These are phyloP conservation scores for Castanea mollissima DNA, from an alignment of 306 rosid genomes.

Conservation along the genomic window DNA sequence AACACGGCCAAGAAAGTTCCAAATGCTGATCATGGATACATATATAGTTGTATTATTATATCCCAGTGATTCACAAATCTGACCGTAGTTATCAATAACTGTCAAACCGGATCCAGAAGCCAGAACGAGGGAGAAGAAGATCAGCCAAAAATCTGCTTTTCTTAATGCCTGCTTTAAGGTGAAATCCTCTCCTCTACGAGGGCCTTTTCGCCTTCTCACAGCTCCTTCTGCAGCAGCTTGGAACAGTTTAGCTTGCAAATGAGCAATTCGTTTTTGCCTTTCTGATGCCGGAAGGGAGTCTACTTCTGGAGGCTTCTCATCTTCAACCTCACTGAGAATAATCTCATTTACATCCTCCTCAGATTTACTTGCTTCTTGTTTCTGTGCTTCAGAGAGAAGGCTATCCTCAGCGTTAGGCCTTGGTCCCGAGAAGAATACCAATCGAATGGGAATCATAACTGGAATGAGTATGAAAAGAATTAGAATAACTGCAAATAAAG, in stretches of 20 bases:
- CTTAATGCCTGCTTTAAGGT: slow-evolving; percentile 67
- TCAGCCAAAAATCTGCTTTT: slow-evolving; percentile 73
- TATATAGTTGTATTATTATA: slow-evolving; percentile 53
- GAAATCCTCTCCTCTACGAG: slow-evolving; percentile 74
- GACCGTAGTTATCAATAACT: slow-evolving; percentile 82
- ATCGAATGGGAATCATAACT: slow-evolving; percentile 42
- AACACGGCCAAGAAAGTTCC: slow-evolving; percentile 91
- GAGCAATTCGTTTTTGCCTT: slow-evolving; percentile 55
- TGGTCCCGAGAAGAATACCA: slow-evolving; percentile 53
- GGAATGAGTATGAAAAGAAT: slow-evolving; percentile 53
- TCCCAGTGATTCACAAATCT: slow-evolving; percentile 70
- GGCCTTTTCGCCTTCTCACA: slow-evolving; percentile 59
- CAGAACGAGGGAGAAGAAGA: slow-evolving; percentile 56
- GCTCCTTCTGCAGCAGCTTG: slow-evolving; percentile 59
- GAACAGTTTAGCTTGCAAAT: slow-evolving; percentile 51
- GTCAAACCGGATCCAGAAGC: slow-evolving; percentile 82
- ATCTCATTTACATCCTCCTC: slow-evolving; percentile 23
- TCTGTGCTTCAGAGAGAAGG: slow-evolving; percentile 40
- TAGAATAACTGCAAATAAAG: slow-evolving; percentile 30
- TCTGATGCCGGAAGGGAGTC: slow-evolving; percentile 53
- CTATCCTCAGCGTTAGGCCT: slow-evolving; percentile 37
- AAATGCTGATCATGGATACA: slow-evolving; percentile 76
- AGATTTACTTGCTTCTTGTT: slow-evolving; percentile 11
- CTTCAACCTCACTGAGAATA: slow-evolving; percentile 46
- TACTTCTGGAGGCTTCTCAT: slow-evolving; percentile 44